Conservation (phyloP, 106 monocot genomes). For the Ottelia alismoides region DNA sequence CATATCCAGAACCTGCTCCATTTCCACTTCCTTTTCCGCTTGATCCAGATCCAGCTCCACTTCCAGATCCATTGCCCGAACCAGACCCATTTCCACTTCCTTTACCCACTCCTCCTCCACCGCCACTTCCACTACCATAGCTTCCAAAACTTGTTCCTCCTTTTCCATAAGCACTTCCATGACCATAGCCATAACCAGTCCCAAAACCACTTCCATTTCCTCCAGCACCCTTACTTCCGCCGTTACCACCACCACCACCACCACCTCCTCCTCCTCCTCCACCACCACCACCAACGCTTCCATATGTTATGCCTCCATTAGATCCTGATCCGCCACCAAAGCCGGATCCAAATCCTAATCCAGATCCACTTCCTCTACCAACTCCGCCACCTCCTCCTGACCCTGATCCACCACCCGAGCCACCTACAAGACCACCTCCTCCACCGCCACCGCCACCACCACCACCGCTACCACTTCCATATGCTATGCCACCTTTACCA, state of each 20-base stretch:
- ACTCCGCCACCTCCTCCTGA: constrained; percentile 2
- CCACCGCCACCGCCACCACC: no score
- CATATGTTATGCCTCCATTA: background rate
- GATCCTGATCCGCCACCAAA: constrained; percentile 1
- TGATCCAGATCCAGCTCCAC: background rate
- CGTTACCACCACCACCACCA: no score
- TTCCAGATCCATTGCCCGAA: background rate
- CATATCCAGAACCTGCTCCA: background rate
- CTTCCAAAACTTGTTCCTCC: constrained; percentile 6
- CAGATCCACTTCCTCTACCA: background rate
- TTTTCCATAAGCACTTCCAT: constrained; percentile 5
- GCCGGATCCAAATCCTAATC: background rate
- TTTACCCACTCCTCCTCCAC: no score
- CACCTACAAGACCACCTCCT: background rate
- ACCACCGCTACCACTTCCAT: no score
- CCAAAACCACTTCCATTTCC: constrained; percentile 8
- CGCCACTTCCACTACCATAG: background rate
- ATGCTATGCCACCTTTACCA: no score
- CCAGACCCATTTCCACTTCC: no score
- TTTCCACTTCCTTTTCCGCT: background rate
- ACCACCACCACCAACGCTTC: background rate
- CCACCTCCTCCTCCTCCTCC: background rate
- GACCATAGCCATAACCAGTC: background rate
- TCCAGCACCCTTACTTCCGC: background rate
- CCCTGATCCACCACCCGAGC: constrained; percentile 4